Conservation (phyloP, 768 basidiomycete species). For the Mycena vulgaris region DNA sequence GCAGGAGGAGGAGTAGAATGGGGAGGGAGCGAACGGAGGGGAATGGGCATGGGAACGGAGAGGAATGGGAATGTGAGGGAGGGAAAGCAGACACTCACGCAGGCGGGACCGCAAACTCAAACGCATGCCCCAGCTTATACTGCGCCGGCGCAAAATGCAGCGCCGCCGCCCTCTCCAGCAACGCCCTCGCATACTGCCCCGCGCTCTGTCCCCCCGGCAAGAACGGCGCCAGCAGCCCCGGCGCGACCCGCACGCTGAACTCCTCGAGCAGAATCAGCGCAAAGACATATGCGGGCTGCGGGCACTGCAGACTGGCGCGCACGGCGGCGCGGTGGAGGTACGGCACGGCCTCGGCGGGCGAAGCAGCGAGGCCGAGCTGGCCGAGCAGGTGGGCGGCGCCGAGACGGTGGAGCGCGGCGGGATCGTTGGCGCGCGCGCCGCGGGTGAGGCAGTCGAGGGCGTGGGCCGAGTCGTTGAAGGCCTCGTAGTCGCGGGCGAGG, state of each 20-base stretch:
- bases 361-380: conserved; percentile 68
- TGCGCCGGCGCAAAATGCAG: conserved; percentile 89
- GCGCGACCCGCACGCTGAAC: conserved; percentile 69
- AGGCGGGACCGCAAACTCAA: conserved; percentile 90
- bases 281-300: conserved; percentile 91
- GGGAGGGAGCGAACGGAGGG: too few relatives aligned
- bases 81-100: conserved; percentile 4
- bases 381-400: conserved; percentile 95
- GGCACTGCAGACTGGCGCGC: conserved; percentile 78
- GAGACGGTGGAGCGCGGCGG: conserved; percentile 63
- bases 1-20: too few relatives aligned
- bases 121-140: conserved; percentile 93
- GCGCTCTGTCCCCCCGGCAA: conserved; percentile 64
- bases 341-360: background rate
- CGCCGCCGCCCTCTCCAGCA: conserved; percentile 89
- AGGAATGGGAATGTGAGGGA: too few relatives aligned
- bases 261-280: conserved; percentile 91
- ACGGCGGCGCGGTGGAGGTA: conserved; percentile 70
- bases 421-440: conserved; percentile 79
- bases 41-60: too few relatives aligned
- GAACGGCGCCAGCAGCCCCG: conserved; percentile 64
- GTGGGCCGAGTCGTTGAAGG: conserved; percentile 77
- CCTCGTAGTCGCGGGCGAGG: conserved; percentile 92
- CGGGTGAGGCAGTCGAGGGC: conserved; percentile 92
- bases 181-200: conserved; percentile 75